Base-by-base conservation (phyloP, 441 rosid genomes). In the Flueggea neowawraea region DNA sequence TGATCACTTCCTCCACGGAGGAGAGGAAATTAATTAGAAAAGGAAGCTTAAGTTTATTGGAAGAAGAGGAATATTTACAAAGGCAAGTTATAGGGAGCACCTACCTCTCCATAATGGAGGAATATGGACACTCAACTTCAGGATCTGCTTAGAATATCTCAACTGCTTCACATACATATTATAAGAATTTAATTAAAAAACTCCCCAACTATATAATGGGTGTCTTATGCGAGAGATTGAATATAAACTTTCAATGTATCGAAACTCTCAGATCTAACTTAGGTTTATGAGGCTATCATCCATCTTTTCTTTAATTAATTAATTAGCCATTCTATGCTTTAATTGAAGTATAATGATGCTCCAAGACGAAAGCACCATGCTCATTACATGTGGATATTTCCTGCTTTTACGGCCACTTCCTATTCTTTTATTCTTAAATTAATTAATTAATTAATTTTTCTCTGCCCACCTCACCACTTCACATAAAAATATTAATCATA, bases 371-470 rank as follows among this genome's bases (percentile, higher is more conserved):
- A 73, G 75, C 63, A 49, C 60, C 61, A 47, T 44, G 67, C 77
- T 73, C 66, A 68, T 43, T 62, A 68, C 91, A 86, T 79, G 89
- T 86, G 93, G 76, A 73, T 58, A 54, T 71, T 82, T 76, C 95
- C 95, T 73, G 75, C 84, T 88, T 90, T 84, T 88, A 77, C 91
- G 93, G 87, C 82, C 67, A 75, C 82, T 86, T 76, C 82, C 65
- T 70, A 54, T 72, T 72, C 61, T 54, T 41, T 16, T 31, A 22
- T 22, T 22, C 28, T 22, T 22, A 22, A 22, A 22, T 22, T 22
- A 22, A 22, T 22, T 22, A 22, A 58, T 5, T 57, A 4, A 12
- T 22, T 22, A 22, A 22, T 22, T 22, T 22, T 32, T 16, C 45
- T 22, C 2, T 22, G 28, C 28, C 2, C 28, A 22, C 2, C 28